These are phyloP conservation scores for Yamadazyma diddensiae DNA, from an alignment of 1,139 yeast genomes.

Conservation along the genomic window DNA sequence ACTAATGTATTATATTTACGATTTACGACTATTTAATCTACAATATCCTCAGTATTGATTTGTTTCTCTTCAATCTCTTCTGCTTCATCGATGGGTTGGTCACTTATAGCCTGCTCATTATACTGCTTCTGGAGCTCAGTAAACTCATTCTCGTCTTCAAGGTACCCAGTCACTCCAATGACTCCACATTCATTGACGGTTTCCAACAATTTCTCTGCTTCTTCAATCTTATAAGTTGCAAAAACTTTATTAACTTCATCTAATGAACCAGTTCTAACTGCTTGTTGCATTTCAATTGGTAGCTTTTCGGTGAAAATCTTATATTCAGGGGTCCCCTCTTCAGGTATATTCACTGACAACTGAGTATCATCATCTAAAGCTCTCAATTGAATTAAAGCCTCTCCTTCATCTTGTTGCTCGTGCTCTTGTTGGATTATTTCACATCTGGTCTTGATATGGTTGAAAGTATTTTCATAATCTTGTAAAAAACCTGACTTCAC, in stretches of 20 bases:
- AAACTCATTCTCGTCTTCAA: conserved; percentile 76
- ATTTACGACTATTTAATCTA: conserved; percentile 17
- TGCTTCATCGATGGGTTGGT: conserved; percentile 14
- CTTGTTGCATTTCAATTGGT: conserved; percentile 66
- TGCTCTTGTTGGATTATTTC: conserved; percentile 54
- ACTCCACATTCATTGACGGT: conserved; percentile 79
- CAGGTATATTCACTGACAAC: conserved; percentile 71
- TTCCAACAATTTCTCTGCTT: conserved; percentile 77
- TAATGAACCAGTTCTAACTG: conserved; percentile 66
- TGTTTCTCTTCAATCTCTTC: conserved; percentile 10
- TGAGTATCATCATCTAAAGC: conserved; percentile 83
- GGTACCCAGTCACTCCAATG: conserved; percentile 71
- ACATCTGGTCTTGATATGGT: conserved; percentile 76
- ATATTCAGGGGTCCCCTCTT: conserved; percentile 51
- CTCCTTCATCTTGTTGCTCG: conserved; percentile 47
- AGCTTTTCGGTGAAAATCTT: conserved; percentile 51
- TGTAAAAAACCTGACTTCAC: conserved; percentile 65
- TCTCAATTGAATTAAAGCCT: conserved; percentile 81
- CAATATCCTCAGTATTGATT: conserved; percentile 22
- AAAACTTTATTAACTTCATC: conserved; percentile 84
- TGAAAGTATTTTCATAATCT: conserved; percentile 69
- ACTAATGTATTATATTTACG: conserved; percentile 2
- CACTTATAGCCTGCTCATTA: conserved; percentile 30
- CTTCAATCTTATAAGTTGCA: conserved; percentile 69
- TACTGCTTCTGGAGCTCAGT: conserved; percentile 54